phyloP scores from a whole-genome alignment of 1,284 basidiomycete genomes.

The Fomitopsis palustris region DNA sequence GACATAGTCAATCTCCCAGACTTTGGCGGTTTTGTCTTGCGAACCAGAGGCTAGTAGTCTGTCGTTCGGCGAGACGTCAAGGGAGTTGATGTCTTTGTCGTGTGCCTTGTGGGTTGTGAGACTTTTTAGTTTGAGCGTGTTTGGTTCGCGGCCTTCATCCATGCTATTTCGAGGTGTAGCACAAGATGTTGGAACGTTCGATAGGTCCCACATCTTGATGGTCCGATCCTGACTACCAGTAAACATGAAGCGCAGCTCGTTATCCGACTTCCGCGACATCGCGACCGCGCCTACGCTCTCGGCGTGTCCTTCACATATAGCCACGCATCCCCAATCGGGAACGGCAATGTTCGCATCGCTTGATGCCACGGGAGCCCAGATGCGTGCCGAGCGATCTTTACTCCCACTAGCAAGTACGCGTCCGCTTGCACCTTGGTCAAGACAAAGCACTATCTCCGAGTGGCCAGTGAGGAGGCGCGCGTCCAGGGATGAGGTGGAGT shows the following conservation, averaged over 20 bases:
- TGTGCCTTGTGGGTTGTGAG: slow-evolving; percentile 91
- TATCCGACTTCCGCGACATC: slow-evolving; percentile 51
- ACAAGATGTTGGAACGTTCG: slow-evolving; percentile 37
- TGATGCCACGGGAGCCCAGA: slow-evolving; percentile 66
- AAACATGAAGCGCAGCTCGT: slow-evolving; percentile 65
- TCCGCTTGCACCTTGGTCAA: slow-evolving; percentile 70
- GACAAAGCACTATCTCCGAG: slow-evolving; percentile 85
- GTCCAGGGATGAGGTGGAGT: slow-evolving; percentile 71
- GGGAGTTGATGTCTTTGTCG: slow-evolving; percentile 98
- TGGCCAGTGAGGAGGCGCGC: slow-evolving; percentile 86
- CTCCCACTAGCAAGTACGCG: slow-evolving; percentile 84
- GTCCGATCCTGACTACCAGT: slow-evolving; percentile 97
- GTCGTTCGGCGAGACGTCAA: slow-evolving; percentile 93
- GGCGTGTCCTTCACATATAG: slow-evolving; percentile 89
- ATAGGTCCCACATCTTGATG: slow-evolving; percentile 97
- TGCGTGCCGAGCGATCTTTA: slow-evolving; percentile 86
- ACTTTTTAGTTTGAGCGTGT: slow-evolving; percentile 59
- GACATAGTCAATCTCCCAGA: slow-evolving; percentile 76
- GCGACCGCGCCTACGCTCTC: slow-evolving; percentile 93
- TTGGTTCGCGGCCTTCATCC: slow-evolving; percentile 21
- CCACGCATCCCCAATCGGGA: slow-evolving; percentile 79
- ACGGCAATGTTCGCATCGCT: slow-evolving; percentile 17
- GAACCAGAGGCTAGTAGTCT: slow-evolving; percentile 89
- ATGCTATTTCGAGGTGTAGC: not conserved
- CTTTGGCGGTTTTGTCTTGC: slow-evolving; percentile 92